These are phyloP conservation scores for Diaporthe velutina DNA, from an alignment of 2,329 filamentous ascomycete species.

Conservation along the genomic window DNA sequence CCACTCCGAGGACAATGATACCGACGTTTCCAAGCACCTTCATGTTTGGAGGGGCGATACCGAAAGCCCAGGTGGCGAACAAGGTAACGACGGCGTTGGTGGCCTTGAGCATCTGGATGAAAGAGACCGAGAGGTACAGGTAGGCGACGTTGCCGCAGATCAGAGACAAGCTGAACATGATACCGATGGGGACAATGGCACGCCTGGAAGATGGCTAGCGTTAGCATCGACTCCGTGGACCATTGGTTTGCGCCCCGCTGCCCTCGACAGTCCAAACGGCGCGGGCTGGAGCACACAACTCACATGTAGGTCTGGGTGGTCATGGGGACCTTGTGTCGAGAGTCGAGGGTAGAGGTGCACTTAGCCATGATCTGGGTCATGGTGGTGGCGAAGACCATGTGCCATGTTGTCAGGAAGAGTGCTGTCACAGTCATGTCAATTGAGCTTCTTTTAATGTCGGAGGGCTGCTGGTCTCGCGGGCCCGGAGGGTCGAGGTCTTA, in stretches of 20 bases:
- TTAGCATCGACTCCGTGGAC: slow-evolving; percentile 4
- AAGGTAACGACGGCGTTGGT: slow-evolving; percentile 92
- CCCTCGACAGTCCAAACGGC: slow-evolving; percentile 58
- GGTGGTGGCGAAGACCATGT: slow-evolving; percentile 87
- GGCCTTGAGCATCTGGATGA: slow-evolving; percentile 98
- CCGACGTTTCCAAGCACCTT: slow-evolving; percentile 89
- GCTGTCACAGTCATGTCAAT: slow-evolving; percentile 66
- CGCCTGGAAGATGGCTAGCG: slow-evolving; percentile 61
- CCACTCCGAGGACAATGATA: slow-evolving; percentile 89
- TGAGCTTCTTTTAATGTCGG: slow-evolving; percentile 46
- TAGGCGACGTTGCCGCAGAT: slow-evolving; percentile 95
- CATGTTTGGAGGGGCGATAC: slow-evolving; percentile 82
- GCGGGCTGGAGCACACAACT: slow-evolving; percentile 20
- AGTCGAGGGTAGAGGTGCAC: slow-evolving; percentile 87
- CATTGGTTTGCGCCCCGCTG: not conserved
- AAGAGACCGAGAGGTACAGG: slow-evolving; percentile 89
- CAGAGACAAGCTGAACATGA: slow-evolving; percentile 92
- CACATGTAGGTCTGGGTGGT: slow-evolving; percentile 61
- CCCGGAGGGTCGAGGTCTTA: slow-evolving; percentile 29
- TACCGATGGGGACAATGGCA: slow-evolving; percentile 88
- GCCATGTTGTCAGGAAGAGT: slow-evolving; percentile 90
- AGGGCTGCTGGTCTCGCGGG: not conserved
- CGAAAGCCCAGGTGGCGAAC: slow-evolving; percentile 85
- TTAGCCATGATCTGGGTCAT: slow-evolving; percentile 92
- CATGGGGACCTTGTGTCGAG: slow-evolving; percentile 94